Evolutionary conservation across 2,329 filamentous ascomycete species (phyloP), one percentile per base, ranked within the genome.

Genomic region (Cercospora berteroae): DNA sequence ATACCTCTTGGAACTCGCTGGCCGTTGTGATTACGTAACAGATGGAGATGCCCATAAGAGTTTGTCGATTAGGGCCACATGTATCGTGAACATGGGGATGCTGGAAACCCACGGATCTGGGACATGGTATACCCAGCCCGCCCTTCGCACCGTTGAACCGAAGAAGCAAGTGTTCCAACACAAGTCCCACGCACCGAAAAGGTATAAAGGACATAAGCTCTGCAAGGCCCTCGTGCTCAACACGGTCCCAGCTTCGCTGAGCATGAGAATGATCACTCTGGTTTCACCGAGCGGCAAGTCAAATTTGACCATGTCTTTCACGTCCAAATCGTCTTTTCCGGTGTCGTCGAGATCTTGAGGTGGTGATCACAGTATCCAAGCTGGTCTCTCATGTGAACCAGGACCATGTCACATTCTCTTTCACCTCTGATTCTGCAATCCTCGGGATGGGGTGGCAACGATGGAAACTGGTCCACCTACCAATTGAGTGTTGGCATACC

Each of bases 381-480:
- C 36, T 42, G 36, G 36, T 5, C 6, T 7, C n/a, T 42, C 13
- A 42, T 29, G 29, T 27, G 1, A n/a, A 5, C 36, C 36, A 20
- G 56, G 13, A 52, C 16, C 36, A 42, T 42, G 36, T 6, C 16
- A 13, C 36, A 42, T 16, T 42, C 36, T 42, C 16, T 13, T 42
- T 39, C 39, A n/a, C 59, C 39, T 48, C 29, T 62, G n/a, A 18
- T 62, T 10, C 20, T 48, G 18, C 59, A 33, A 50, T 31, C 29
- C 10, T 56, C 29, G 7, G 48, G 39, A 10, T 67, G 68, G 68
- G 60, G 29, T n/a, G 65, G 68, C 3, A 67, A 69, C 23, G 68
- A 67, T 50, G 68, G 68, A 4, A 67, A 63, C 52, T 69, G 68
- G 68, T 69, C 65, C 18, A 69, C 68, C 5, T 69, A 58, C 25